Base-by-base conservation (phyloP, 768 basidiomycete genomes). In the Megacollybia marginata region DNA sequence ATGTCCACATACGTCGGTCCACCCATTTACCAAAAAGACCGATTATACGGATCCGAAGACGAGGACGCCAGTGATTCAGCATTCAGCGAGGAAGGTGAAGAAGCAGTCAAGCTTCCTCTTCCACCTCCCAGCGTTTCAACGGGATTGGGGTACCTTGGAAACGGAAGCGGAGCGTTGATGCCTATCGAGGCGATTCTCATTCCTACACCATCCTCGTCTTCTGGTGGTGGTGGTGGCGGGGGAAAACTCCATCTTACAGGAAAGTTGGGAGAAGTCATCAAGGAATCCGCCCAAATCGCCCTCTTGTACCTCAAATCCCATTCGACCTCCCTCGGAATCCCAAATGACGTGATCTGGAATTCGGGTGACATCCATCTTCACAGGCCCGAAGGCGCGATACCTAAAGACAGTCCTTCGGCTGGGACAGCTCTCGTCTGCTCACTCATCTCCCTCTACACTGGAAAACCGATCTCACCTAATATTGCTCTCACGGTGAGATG, bases 221-320 rank as follows among this genome's bases (percentile, higher is more conserved):
- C 63, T 94, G 92, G n/a, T n/a, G n/a, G 83, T 83, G 46, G 98
- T 96, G 92, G 94, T 95, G n/a, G n/a, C n/a, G 20, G 96, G 96
- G 95, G 95, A 12, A 77, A 76, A 13, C 73, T 99, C 2, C 92
- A 93, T 57, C 70, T 98, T 8, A 98, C 96, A 0, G 96, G 96
- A 35, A 98, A 98, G 68, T 84, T 99, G 4, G 95, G 95, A 42
- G 96, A 99, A 59, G 96, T 98, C 52, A 97, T 99, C 63, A 79
- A 91, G 34, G 96, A 98, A 69, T 91, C 88, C 54, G 93, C 94
- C 1, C 92, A 96, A 64, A 96, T 99, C 55, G 92, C 87, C 4
- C 67, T 98, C 52, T 88, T 86, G 60, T 98, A 90, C 87, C 87
- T 95, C 36, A 94, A 93, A 64, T 73, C 83, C 9, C 89, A 98